Evolutionary conservation across 1,284 basidiomycete genomes (phyloP), one percentile per base, ranked within the genome.

Genomic region (Ganoderma lucidum): DNA sequence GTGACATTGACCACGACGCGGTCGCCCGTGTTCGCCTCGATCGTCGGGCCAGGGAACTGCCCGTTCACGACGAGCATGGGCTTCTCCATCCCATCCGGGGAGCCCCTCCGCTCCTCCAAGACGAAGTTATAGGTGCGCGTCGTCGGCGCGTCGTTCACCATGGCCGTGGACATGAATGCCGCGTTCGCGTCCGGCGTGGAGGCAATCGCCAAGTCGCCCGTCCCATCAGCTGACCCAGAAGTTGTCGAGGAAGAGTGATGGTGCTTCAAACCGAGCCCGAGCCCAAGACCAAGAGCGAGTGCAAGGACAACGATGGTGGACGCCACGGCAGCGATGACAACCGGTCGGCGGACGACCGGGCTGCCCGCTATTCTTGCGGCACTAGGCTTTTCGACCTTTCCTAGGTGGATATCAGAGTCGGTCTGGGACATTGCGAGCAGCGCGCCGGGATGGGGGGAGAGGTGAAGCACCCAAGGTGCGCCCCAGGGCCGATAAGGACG

Each of bases 1-100:
- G 78, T 79, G 30, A 86, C 83, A 55, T 80, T 78, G 4, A 86
- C 79, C 58, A 84, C 70, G 48, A 87, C 70, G 4, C 81, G 78
- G 71, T 86, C 85, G 41, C 81, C 83, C 45, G 82, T 77, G 74
- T 87, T 87, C 1, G 80, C 85, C 69, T 87, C 83, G 64, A 87
- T 82, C 6, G 84, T 80, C 0, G 86, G 86, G 2, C 85, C 86
- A 0, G 86, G 86, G 60, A 75, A 83, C 67, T 81, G 78, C 3
- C 82, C 84, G 63, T 87, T 87, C 28, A 87, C 83, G 6, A 84
- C 82, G 6, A 85, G 74, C 82, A 85, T 84, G 0, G 74, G 71
- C 65, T 82, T 82, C 35, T 73, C 70, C 9, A 82, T 75, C 1
- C 81, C 84, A 58, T 82, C 84, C 0, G 83, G 82, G 0, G 82